Conservation (phyloP, 2,329 filamentous ascomycete genomes). For the Paraphaeosphaeria sporulosa region DNA sequence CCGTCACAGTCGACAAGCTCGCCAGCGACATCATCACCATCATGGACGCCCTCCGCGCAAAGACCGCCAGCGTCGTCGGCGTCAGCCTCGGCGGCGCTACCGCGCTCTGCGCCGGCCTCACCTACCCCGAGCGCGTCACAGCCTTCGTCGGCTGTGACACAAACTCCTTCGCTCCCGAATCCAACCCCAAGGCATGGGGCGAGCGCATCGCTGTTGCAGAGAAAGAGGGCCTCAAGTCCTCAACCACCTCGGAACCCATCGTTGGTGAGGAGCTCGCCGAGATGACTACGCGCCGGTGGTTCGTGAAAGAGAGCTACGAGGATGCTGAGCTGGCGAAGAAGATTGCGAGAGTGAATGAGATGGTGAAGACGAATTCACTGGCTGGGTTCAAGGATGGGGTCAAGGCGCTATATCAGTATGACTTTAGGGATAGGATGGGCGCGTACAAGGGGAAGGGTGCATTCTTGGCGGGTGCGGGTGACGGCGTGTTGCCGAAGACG, state of each 20-base stretch:
- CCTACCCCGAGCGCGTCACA: slow-evolving; percentile 65
- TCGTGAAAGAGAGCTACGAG: slow-evolving; percentile 68
- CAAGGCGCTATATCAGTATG: slow-evolving; percentile 75
- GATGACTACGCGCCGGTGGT: slow-evolving; percentile 79
- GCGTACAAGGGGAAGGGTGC: slow-evolving; percentile 65
- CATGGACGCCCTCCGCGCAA: slow-evolving; percentile 73
- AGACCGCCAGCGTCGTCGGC: slow-evolving; percentile 72
- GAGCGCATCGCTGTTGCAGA: slow-evolving; percentile 76
- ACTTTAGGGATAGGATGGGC: slow-evolving; percentile 66
- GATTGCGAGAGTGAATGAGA: slow-evolving; percentile 68
- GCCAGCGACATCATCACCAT: slow-evolving; percentile 72
- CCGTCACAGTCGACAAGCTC: slow-evolving; percentile 68
- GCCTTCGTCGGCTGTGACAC: slow-evolving; percentile 80
- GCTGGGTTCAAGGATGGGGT: slow-evolving; percentile 73
- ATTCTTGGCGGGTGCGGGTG: slow-evolving; percentile 75
- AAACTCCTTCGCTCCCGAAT: slow-evolving; percentile 73
- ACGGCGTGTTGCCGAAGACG: slow-evolving; percentile 77
- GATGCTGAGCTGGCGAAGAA: slow-evolving; percentile 55
- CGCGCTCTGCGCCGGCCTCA: slow-evolving; percentile 74
- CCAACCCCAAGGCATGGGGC: slow-evolving; percentile 81
- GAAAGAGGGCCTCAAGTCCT: slow-evolving; percentile 52
- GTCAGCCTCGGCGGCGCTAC: slow-evolving; percentile 86
- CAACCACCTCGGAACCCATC: slow-evolving; percentile 57
- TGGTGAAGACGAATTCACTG: slow-evolving; percentile 74
- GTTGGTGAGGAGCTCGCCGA: slow-evolving; percentile 71